Conservation (phyloP, 129 eudicot genomes). For the Scalesia atractyloides region DNA sequence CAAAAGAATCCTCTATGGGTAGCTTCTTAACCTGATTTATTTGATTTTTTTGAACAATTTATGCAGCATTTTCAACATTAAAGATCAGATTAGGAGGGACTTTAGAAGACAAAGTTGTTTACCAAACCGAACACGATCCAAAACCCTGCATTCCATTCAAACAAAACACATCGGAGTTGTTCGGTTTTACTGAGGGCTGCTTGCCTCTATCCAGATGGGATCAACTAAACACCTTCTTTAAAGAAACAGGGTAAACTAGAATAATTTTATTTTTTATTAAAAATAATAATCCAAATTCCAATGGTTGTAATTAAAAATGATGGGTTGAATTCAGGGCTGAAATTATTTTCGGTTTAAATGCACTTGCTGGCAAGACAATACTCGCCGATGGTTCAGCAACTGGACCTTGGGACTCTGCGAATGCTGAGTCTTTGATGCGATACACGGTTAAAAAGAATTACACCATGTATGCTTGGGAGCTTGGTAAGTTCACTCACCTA, state of each 20-base stretch:
- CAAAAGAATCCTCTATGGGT: conserved; percentile 4
- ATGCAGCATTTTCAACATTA: conserved; percentile 81
- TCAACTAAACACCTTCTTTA: conserved; percentile 61
- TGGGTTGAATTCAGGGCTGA: conserved; percentile 55
- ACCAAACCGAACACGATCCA: conserved; percentile 49
- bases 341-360: conserved; percentile 78
- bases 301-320: not conserved
- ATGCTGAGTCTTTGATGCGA: conserved; percentile 73
- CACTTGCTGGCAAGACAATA: conserved; percentile 63
- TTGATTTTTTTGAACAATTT: conserved; percentile 4
- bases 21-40: conserved; percentile 20
- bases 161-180: conserved; percentile 46
- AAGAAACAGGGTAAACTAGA: conserved; percentile 61
- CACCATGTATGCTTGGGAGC: conserved; percentile 84
- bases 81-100: conserved; percentile 96
- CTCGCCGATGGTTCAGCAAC: conserved; percentile 41
- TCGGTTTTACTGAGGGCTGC: conserved; percentile 69
- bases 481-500: conserved; percentile 51
- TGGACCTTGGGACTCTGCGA: conserved; percentile 81
- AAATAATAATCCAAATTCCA: not conserved
- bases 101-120: conserved; percentile 75
- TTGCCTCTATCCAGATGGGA: conserved; percentile 86
- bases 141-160: conserved; percentile 61
- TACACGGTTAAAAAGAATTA: conserved; percentile 74
- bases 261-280: not conserved